Base-by-base conservation (phyloP, 2,329 filamentous ascomycete genomes). In the Colletotrichum chlorophyti region DNA sequence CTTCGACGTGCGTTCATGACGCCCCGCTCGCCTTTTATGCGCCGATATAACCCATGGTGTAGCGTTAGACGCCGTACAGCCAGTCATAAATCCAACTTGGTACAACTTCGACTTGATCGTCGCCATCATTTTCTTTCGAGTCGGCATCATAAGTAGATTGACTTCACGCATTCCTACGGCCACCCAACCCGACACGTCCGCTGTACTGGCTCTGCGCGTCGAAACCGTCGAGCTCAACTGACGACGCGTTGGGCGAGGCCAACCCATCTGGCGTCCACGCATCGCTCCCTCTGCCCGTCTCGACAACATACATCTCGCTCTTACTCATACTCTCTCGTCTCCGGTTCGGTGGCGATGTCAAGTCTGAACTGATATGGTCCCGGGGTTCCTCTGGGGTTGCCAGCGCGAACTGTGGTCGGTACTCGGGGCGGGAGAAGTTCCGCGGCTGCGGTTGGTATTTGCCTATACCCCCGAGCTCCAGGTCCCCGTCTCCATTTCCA, bases 251-350 rank as follows among this genome's bases (percentile, higher is more conserved):
- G 4, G 65, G 63, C 3, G 69, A 70, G 19, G 63, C 66, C 29
- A 59, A 59, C 15, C 66, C 64, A 7, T 66, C 50, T 40, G 63
- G 23, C 38, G 50, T 35, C 54, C 58, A 51, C 38, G 46, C 38
- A 24, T 46, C 23, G 6, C 49, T n/a, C 15, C 63, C 59, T 34
- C 62, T 60, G 15, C 67, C 65, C 23, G 71, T 71, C 52, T 75
- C 69, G 15, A 74, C 73, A 41, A 76, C 65, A 48, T 71, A 72
- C 37, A 72, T 64, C 43, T 76, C 74, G 63, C 72, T 75, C 27
- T 66, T 70, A 31, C 63, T 65, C 10, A 47, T 45, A 14, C 47
- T 57, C 5, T 12, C 7, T 23, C 43, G 32, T 38, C 27, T 34
- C 24, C 17, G 40, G 19, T 37, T 31, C 27, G 53, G 40, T 21